Evolutionary conservation across 176 grass and related monocot species (phyloP).

Genomic region (Phoenix roebelenii): DNA sequence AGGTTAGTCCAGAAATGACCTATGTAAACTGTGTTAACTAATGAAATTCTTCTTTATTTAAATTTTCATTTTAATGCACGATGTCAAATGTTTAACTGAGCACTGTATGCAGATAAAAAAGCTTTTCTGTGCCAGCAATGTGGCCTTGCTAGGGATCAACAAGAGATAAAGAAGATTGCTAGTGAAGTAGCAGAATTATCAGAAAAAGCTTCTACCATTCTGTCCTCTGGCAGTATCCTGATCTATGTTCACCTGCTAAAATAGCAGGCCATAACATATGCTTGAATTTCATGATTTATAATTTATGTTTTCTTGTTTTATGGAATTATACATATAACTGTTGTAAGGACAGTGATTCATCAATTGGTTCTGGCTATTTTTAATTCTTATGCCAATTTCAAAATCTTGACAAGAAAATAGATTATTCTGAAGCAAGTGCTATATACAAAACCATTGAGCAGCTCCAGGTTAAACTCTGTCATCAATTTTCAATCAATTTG

Average conservation of each 20-base stretch:
- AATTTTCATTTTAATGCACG: constrained; percentile 7
- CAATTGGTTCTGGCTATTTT: too few species aligned
- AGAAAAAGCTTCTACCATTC: constrained; percentile 44
- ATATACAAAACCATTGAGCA: constrained; percentile 58
- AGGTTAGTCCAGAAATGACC: constrained; percentile 27
- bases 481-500: constrained; percentile 59
- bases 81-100: neutral
- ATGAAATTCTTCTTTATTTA: constrained; percentile 1
- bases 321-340: too few species aligned
- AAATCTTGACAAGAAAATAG: constrained; percentile 30
- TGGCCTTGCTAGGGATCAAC: constrained; percentile 47
- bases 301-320: too few species aligned
- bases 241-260: neutral
- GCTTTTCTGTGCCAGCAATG: constrained; percentile 69
- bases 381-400: constrained; percentile 11
- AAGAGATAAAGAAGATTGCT: constrained; percentile 46
- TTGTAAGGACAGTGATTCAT: too few species aligned
- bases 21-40: neutral
- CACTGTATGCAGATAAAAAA: constrained; percentile 32
- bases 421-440: constrained; percentile 52
- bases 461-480: constrained; percentile 43
- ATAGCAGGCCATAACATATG: too few species aligned
- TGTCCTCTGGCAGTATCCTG: constrained; percentile 75
- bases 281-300: too few species aligned
- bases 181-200: constrained; percentile 33